These are phyloP conservation scores for Dioscorea cayenensis DNA, from an alignment of 116 monocot species.

Conservation along the genomic window DNA sequence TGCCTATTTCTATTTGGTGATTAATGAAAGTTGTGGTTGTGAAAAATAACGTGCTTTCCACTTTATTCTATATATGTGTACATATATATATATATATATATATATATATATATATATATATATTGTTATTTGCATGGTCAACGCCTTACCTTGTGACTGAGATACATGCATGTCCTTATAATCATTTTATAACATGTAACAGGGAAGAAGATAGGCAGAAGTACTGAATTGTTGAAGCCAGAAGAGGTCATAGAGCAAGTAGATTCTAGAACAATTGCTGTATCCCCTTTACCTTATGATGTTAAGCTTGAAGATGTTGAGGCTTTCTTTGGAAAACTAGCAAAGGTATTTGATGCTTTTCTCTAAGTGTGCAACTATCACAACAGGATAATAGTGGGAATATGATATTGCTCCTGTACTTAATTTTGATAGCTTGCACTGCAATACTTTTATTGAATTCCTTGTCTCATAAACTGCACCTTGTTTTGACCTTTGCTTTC, in stretches of 20 bases:
- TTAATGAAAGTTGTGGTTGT: neutral
- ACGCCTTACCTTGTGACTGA: neutral
- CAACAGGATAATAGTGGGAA: too few species aligned
- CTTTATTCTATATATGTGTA: neutral
- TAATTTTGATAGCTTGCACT: too few species aligned
- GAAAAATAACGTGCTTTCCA: neutral
- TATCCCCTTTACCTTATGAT: slow-evolving; percentile 75
- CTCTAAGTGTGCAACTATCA: neutral
- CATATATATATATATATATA: too few species aligned
- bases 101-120: too few species aligned
- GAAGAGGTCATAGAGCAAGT: slow-evolving; percentile 79
- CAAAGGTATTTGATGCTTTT: slow-evolving; percentile 50
- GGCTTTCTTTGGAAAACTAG: slow-evolving; percentile 61
- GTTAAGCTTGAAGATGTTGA: slow-evolving; percentile 74
- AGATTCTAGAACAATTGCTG: slow-evolving; percentile 81
- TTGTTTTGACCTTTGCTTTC: too few species aligned
- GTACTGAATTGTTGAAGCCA: slow-evolving; percentile 52
- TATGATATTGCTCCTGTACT: too few species aligned
- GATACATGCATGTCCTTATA: neutral
- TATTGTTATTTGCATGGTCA: neutral
- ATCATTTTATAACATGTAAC: neutral
- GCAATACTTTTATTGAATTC: too few species aligned
- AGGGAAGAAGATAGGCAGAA: slow-evolving; percentile 82
- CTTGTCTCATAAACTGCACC: too few species aligned
- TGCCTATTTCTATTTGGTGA: too few species aligned